Conservation (phyloP, 2,329 filamentous ascomycete species). For the Fusarium robinianum region DNA sequence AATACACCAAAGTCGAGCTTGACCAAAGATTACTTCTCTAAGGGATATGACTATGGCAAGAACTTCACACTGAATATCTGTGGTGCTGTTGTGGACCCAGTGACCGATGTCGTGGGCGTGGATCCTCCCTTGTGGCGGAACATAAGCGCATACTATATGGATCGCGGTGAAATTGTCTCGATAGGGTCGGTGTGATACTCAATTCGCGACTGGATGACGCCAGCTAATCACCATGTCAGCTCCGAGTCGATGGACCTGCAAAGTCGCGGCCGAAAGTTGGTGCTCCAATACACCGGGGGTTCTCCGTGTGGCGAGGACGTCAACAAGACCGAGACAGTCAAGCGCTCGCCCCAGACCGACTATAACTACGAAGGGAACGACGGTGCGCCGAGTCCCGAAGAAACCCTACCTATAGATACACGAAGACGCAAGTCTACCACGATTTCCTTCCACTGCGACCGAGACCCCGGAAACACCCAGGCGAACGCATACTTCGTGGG, state of each 20-base stretch:
- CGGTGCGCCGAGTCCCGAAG: constrained; percentile 17
- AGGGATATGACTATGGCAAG: constrained; percentile 75
- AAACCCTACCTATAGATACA: constrained; percentile 28
- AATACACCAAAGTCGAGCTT: constrained; percentile 47
- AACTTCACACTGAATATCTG: constrained; percentile 89
- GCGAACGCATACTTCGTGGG: constrained; percentile 84
- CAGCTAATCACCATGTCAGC: constrained; percentile 30
- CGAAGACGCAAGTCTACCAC: constrained; percentile 74
- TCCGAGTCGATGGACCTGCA: constrained; percentile 56
- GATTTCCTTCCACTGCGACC: constrained; percentile 92
- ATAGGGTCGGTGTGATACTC: constrained; percentile 62
- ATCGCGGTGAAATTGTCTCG: constrained; percentile 69
- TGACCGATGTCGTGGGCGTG: constrained; percentile 67
- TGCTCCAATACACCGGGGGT: constrained; percentile 76
- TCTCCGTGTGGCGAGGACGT: constrained; percentile 67
- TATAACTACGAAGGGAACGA: constrained; percentile 36
- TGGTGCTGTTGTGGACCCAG: constrained; percentile 70
- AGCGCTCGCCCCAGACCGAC: constrained; percentile 37
- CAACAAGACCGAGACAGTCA: constrained; percentile 42
- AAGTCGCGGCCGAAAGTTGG: constrained; percentile 72
- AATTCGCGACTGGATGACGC: constrained; percentile 4
- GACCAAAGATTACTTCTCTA: constrained; percentile 62
- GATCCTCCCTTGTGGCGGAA: constrained; percentile 67
- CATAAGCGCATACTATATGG: constrained; percentile 77
- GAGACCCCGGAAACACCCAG: constrained; percentile 69